Base-by-base conservation (phyloP, 2,329 filamentous ascomycete species). In the Ambrosiella xylebori region DNA sequence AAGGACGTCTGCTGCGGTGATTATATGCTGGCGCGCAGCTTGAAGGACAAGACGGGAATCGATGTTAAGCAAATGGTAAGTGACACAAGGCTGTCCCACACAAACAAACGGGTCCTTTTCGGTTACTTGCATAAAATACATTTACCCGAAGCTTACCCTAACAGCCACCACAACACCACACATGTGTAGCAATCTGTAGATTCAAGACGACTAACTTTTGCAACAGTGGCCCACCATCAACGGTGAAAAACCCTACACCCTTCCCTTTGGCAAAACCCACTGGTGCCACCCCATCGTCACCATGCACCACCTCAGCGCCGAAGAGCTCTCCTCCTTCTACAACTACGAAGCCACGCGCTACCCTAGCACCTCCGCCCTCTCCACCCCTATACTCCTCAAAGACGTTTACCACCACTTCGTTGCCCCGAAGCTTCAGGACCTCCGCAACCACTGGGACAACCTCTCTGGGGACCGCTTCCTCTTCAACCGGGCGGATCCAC, bases 251-350 rank as follows among this genome's bases (percentile, higher is more conserved):
- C 76, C 75, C 2, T 67, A 69, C 54, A 77, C 72, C 1, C 65
- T 80, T n/a, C 70, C 72, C 1, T 79, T 71, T 60, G 69, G 70
- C 41, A 62, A 66, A 1, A 66, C 66, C n/a, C 69, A 76, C 61
- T 80, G 77, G 76, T 80, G 77, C 64, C 74, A 78, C 54, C 74
- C 77, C 7, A 69, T 79, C 50, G 70, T 74, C 1, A 79, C 77
- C 4, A 78, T 80, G 76, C 76, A 79, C 64, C 76, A 79, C 64
- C 69, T 77, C 61, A 69, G 69, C 17, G 69, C 71, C 61, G 71
- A 77, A 59, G 78, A 80, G 57, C 68, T 78, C 3, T 73, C 71
- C 27, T 68, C 67, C 8, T 69, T 80, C 45, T 77, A 73, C 71
- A 69, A 73, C n/a, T 78, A 74, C 63, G 77, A 80, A 64, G 69